Base-by-base conservation (phyloP, 73 alveolate genomes). In the Paramecium sonneborni region DNA sequence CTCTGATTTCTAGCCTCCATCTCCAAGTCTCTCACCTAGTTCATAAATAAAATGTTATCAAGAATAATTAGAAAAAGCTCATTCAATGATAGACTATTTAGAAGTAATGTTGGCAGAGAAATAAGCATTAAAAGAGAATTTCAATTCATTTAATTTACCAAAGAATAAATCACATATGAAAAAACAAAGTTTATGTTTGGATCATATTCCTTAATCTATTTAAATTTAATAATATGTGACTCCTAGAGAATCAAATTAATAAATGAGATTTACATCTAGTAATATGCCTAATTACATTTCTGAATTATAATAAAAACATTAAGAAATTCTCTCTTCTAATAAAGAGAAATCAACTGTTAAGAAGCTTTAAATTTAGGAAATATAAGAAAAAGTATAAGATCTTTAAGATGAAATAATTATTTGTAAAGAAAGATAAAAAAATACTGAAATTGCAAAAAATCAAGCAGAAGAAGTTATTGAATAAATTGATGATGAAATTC, bases 11-110 rank as follows among this genome's bases (percentile, higher is more conserved):
- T 38, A 72, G 57, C 86, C 86, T 34, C 86, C 86, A 12, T 72
- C 86, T 34, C 55, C 55, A 14, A n/a, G 58, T 35, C 86, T 72
- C 55, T 72, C 86, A 6, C 86, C 86, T 34, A 72, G 38, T 23
- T 72, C 86, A 34, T n/a, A 72, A 72, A 72, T 72, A 15, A 72
- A 72, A 72, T 35, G 55, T 37, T 72, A 72, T 72, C 62, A 72
- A 41, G 86, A 72, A 72, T 30, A 72, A 72, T 18, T 72, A 38
- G 86, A 72, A 21, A 72, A 38, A 72, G 86, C 86, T 9, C 86
- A 72, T 35, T 72, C 86, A 35, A 35, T 72, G 57, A 72, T 72
- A 15, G 86, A 72, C 20, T 72, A 72, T 9, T 72, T 72, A 18
- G 86, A 72, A 38, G 57, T 72, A 10, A 21, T 72, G 57, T 30